Evolutionary conservation across 352 stramenopile species (phyloP), one percentile per base, ranked within the genome.

Genomic region (Phytophthora pistaciae): DNA sequence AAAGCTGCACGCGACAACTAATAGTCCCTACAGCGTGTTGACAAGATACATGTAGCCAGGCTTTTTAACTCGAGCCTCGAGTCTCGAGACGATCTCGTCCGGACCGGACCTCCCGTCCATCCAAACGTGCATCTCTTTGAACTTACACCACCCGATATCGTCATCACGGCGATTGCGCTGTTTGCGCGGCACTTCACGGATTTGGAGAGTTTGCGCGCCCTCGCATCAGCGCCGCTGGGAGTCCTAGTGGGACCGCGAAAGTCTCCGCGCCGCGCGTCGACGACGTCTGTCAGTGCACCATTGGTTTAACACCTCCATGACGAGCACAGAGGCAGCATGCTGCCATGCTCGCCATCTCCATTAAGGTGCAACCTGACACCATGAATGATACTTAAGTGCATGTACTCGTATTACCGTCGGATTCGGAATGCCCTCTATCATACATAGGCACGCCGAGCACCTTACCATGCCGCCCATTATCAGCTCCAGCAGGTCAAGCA

Each of bases 401-500:
- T 27, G 25, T 27, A 27, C 25, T 27, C 25, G 25, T 3, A 27
- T 16, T 18, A 18, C 11, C 11, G 13, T 42, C 36, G 36, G 54
- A 72, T 72, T 31, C 27, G 27, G 27, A 31, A 31, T 7, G 0
- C 6, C 27, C 4, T 31, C 27, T 31, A 31, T 31, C 27, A 31
- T 7, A 31, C 27, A 31, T 3, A 31, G 27, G 27, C 27, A 29
- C 25, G 27, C 3, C 27, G 4, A 31, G 6, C 6, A 31, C 27
- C 27, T 31, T 31, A 31, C 59, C 64, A 76, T 36, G 69, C 72
- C 31, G 54, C 58, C 6, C 54, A 48, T 46, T 72, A 58, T 64
- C 69, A n/a, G n/a, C 59, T 44, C 36, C 6, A 54, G 58, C 13
- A 64, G 72, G 38, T 72, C 58, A 59, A 64, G 64, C 1, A 76